These are phyloP conservation scores for Colletotrichum tanaceti DNA, from an alignment of 2,329 filamentous ascomycete species.

Conservation along the genomic window DNA sequence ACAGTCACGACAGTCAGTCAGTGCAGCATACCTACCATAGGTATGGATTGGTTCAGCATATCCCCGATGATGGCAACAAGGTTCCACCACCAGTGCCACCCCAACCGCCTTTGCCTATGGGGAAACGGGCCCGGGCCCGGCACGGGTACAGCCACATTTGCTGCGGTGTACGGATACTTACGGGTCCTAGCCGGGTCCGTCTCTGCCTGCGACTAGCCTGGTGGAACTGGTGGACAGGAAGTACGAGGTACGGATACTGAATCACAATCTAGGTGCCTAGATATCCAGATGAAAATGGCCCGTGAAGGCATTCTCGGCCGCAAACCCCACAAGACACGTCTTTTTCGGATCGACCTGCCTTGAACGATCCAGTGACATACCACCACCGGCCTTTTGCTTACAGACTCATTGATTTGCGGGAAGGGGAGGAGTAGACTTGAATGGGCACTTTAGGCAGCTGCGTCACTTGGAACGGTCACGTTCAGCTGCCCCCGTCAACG, in stretches of 20 bases:
- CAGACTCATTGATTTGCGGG: background rate
- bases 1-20: too few relatives aligned
- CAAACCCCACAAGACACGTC: background rate
- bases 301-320: constrained; percentile 5
- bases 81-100: constrained; percentile 21
- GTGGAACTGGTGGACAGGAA: background rate
- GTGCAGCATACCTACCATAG: too few relatives aligned
- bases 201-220: background rate
- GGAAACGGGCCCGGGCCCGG: constrained; percentile 4
- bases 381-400: background rate
- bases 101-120: constrained; percentile 28
- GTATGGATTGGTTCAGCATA: background rate
- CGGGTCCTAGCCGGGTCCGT: background rate
- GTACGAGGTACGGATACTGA: too few relatives aligned
- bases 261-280: background rate
- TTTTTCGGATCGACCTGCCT: constrained; percentile 10
- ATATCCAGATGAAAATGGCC: background rate
- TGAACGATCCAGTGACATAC: background rate
- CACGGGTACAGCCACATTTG: constrained; percentile 1
- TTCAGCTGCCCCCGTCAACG: background rate
- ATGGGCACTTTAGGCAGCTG: constrained; percentile 15
- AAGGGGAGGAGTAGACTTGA: background rate
- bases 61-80: background rate
- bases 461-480: background rate
- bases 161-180: background rate